Evolutionary conservation across 176 grass and related monocot genomes (phyloP), one percentile per base, ranked within the genome.

Genomic region (Aegilops longissima): DNA sequence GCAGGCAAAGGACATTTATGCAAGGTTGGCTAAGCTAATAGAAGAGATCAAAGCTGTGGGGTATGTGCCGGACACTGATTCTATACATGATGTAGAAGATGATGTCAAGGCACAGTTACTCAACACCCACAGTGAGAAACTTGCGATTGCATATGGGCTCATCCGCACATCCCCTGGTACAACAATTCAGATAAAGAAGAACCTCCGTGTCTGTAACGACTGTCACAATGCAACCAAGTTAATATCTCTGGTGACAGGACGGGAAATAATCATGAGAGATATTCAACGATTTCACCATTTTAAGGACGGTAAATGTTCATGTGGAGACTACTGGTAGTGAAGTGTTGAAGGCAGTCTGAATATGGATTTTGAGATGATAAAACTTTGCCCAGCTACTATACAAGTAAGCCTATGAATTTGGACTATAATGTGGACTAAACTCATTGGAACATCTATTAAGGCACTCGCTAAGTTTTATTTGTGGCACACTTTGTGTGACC

Each of bases 241-340:
- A 66, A 89, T 97, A 83, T 94, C 92, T 66, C 83, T 83, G 45
- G 86, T 91, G 67, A 92, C 92, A 9, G 89, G 90, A 20, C 73
- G 89, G 54, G 84, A 94, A 84, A 94, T 97, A 76, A 71, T 97
- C 73, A 89, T 94, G 84, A 89, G 95, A 68, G 95, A 97, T 17
- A 97, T 90, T 61, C 92, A 94, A 25, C 80, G 95, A 25, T 97
- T 94, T 80, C 95, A 97, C 73, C 92, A 94, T 92, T 97, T 97
- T 71, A 97, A 87, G 80, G 84, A 84, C 33, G 92, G 95, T 13
- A 83, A 36, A 70, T 97, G 95, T 89, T 97, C 92, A 7, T 94
- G 95, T 83, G 90, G 90, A 76, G 95, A 94, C 78, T 97, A 97
- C 49, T 97, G 95, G 95, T 94, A 94, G 80, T 64, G 77, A 51